Evolutionary conservation across 2,329 filamentous ascomycete species (phyloP), one percentile per base, ranked within the genome.

Genomic region (Colletotrichum sp.): DNA sequence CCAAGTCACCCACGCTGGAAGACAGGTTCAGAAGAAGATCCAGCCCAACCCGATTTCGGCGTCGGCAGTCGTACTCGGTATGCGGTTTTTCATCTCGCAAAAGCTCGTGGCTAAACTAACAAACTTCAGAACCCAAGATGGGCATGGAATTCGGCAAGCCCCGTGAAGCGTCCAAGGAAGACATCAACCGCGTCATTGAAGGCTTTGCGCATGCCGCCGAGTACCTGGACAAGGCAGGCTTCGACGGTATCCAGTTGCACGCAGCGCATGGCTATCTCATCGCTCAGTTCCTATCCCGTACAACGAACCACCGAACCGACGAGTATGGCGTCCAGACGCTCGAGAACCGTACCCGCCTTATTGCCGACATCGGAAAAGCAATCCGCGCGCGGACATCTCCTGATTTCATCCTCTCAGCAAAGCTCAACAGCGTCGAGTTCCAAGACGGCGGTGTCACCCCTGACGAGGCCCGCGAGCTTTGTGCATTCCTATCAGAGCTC

Each of bases 1-100:
- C 0, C 92, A 94, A 79, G 85, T 94, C 70, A 88, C 86, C 68
- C 92, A 94, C 78, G 91, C 92, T 0, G 92, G 92, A 8, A 86
- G 92, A 1, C 91, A 94, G 79, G 81, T 84, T 2, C 69, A 78
- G 13, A 79, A 80, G 2, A 78, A 74, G 3, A 76, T 86, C 58
- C 81, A 83, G 63, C 79, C 81, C 48, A 77, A 85, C 52, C 84
- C 86, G 6, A 83, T 88, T 63, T 86, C 86, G 10, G 82, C 87
- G 1, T 85, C 83, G 24, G 85, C 84, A 30, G 78, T 87, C 2
- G 83, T 83, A 59, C 80, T 85, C 7, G 76, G 81, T 78, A 73
- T 63, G 28, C 76, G 55, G 14, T 43, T 4, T 14, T 14, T 5
- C 32, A 16, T 16, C 26, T 9, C 21, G 0, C 8, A 32, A 18